Evolutionary conservation across 106 monocot genomes (phyloP).

Genomic region (Narthecium ossifragum): DNA sequence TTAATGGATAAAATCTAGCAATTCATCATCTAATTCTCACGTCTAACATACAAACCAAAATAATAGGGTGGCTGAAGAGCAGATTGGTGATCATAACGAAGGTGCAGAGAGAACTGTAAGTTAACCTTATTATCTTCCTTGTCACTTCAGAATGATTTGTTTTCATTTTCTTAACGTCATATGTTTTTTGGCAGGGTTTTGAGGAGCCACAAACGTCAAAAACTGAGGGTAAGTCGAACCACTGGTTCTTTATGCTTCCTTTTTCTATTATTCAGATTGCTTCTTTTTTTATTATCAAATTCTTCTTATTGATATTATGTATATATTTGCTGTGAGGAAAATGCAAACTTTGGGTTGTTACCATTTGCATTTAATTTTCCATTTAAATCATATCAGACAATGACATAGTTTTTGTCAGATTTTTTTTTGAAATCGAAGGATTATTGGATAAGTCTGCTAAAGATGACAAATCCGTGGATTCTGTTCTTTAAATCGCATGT

Average conservation of each 20-base stretch:
- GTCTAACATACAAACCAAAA: slow-evolving; percentile 8
- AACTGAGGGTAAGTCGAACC: slow-evolving; percentile 39
- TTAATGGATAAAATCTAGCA: background rate
- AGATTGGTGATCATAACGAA: slow-evolving; percentile 20
- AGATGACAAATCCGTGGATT: too few species aligned
- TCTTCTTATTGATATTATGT: too few species aligned
- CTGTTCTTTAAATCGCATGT: too few species aligned
- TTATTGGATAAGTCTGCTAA: too few species aligned
- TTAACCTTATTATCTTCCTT: background rate
- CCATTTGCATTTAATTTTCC: too few species aligned
- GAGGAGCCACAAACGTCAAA: slow-evolving; percentile 20
- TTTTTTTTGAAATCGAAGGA: too few species aligned
- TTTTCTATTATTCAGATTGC: background rate
- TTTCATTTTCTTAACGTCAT: background rate
- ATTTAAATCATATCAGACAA: too few species aligned
- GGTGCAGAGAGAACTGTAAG: slow-evolving; percentile 21
- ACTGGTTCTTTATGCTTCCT: background rate
- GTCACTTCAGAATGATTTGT: background rate
- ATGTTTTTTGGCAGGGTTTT: slow-evolving; percentile 19
- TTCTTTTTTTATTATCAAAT: background rate
- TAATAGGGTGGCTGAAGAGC: slow-evolving; percentile 33
- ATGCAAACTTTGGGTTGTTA: too few species aligned
- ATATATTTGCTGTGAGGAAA: too few species aligned
- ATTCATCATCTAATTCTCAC: background rate
- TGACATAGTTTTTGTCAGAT: too few species aligned